Conservation (phyloP, 2,329 filamentous ascomycete species). For the Orbilia blumenaviensis region DNA sequence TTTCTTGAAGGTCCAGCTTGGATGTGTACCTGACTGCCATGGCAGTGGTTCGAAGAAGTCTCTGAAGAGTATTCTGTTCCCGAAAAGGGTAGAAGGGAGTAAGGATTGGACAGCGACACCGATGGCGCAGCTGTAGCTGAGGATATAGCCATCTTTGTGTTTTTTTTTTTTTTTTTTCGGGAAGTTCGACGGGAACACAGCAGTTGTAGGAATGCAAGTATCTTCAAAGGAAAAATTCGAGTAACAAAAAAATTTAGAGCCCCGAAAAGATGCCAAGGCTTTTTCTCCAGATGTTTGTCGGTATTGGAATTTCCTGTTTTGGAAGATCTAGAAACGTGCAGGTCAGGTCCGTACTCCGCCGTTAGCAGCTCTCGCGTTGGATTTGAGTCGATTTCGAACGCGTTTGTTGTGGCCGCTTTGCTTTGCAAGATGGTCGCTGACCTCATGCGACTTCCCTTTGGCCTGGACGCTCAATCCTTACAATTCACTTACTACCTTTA, state of each 20-base stretch:
- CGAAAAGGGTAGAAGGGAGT: slow-evolving; percentile 43
- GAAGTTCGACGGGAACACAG: slow-evolving; percentile 12
- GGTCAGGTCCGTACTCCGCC: too few species aligned
- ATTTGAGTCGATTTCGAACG: slow-evolving; percentile 36
- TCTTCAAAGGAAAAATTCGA: slow-evolving; percentile 22
- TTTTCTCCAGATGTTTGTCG: slow-evolving; percentile 51
- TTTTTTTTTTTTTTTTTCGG: too few species aligned
- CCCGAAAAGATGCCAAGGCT: slow-evolving; percentile 33
- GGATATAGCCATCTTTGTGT: slow-evolving; percentile 51
- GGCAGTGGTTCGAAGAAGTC: slow-evolving; percentile 25
- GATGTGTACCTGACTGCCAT: slow-evolving; percentile 42
- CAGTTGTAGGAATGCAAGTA: not conserved
- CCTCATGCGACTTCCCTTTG: slow-evolving; percentile 3
- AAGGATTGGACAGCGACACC: slow-evolving; percentile 53
- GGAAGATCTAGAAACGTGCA: slow-evolving; percentile 16
- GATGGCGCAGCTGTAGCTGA: slow-evolving; percentile 42
- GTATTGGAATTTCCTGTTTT: slow-evolving; percentile 16
- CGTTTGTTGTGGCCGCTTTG: slow-evolving; percentile 47
- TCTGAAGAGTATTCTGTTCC: slow-evolving; percentile 32
- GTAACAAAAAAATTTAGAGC: slow-evolving; percentile 31
- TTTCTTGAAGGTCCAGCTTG: slow-evolving; percentile 43
- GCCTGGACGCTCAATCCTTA: not conserved
- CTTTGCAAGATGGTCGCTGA: not conserved
- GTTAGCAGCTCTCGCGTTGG: slow-evolving; percentile 17
- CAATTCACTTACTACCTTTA: too few species aligned